Evolutionary conservation across 768 basidiomycete genomes (phyloP).

Genomic region (Lactifluus hygrophoroides): DNA sequence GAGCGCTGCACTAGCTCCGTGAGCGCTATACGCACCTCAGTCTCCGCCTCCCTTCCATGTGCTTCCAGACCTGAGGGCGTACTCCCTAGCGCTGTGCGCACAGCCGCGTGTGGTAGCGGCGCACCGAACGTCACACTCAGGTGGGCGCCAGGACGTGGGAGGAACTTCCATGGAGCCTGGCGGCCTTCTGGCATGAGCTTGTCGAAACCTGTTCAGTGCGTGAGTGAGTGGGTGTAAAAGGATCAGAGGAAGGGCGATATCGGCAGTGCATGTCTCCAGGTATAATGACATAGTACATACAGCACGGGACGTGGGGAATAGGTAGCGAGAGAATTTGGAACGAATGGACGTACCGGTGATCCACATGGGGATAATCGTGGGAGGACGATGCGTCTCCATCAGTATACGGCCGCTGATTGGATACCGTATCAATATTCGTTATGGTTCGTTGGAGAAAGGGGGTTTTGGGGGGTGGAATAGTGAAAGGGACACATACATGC

Average conservation of each 20-base stretch:
- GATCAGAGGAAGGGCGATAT: too few species aligned
- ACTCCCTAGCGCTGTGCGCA: constrained; percentile 24
- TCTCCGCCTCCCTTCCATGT: too few species aligned
- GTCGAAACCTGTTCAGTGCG: constrained; percentile 61
- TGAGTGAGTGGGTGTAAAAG: too few species aligned
- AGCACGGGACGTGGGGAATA: too few species aligned
- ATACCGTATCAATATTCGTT: too few species aligned
- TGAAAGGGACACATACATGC: constrained; percentile 58
- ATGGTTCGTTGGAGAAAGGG: not conserved
- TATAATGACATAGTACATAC: too few species aligned
- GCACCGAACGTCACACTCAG: constrained; percentile 76
- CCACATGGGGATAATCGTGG: constrained; percentile 90
- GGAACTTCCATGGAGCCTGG: constrained; percentile 59
- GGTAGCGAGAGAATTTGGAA: too few species aligned
- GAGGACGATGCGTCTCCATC: constrained; percentile 56
- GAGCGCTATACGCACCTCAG: too few species aligned
- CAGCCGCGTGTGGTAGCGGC: constrained; percentile 45
- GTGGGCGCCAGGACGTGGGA: constrained; percentile 52
- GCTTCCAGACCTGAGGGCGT: too few species aligned
- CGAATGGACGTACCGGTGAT: constrained; percentile 48
- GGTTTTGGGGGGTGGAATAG: not conserved
- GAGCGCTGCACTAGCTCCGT: constrained; percentile 24
- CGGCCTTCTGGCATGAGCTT: constrained; percentile 89
- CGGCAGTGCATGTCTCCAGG: too few species aligned
- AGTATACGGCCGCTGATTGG: constrained; percentile 33